These are phyloP conservation scores for Termitomyces sp. DNA, from an alignment of 768 basidiomycete species.

Conservation along the genomic window DNA sequence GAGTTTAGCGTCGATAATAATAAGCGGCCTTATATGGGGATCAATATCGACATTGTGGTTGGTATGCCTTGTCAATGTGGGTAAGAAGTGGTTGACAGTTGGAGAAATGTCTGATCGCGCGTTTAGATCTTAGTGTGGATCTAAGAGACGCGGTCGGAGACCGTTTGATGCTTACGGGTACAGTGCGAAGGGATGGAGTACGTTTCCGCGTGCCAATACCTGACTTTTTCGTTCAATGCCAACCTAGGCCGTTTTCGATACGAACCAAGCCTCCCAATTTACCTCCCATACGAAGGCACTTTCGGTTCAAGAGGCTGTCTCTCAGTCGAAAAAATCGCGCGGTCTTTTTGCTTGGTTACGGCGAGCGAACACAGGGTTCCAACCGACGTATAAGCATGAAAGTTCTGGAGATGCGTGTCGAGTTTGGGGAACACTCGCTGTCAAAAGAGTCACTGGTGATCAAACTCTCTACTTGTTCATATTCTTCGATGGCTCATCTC, in stretches of 20 bases:
- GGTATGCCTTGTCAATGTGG: constrained; percentile 91
- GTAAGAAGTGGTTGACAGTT: constrained; percentile 22
- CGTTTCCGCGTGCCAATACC: constrained; percentile 15
- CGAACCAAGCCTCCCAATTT: constrained; percentile 72
- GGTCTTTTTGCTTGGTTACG: constrained; percentile 62
- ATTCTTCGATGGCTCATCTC: background rate
- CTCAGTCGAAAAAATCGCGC: constrained; percentile 70
- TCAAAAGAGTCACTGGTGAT: constrained; percentile 87
- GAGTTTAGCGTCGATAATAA: constrained; percentile 82
- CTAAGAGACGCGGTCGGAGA: constrained; percentile 93
- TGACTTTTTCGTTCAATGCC: background rate
- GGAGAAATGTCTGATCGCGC: background rate
- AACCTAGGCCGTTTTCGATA: constrained; percentile 66
- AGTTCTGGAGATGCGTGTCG: constrained; percentile 75
- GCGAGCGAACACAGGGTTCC: constrained; percentile 41
- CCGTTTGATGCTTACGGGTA: constrained; percentile 72
- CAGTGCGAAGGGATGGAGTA: constrained; percentile 82
- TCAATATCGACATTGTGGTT: constrained; percentile 91
- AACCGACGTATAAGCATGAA: constrained; percentile 69
- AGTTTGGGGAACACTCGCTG: constrained; percentile 73
- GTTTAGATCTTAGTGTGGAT: constrained; percentile 77
- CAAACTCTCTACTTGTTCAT: background rate
- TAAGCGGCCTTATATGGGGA: constrained; percentile 54
- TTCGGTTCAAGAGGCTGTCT: constrained; percentile 62
- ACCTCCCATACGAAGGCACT: constrained; percentile 61